Evolutionary conservation across 129 eudicot genomes (phyloP).

Genomic region (Ambrosia artemisiifolia): DNA sequence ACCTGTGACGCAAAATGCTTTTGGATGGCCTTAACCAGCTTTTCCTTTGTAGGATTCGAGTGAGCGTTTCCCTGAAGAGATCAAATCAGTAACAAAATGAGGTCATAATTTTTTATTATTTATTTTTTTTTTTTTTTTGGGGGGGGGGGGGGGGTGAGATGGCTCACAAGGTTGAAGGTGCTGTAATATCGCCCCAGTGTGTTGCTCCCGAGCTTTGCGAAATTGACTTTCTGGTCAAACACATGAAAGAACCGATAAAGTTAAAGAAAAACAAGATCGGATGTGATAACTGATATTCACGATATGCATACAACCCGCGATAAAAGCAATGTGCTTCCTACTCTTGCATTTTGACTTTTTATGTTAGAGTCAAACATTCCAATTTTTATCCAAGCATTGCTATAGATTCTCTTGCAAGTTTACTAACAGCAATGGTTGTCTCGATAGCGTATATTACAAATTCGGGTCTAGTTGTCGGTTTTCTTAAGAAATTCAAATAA

Average conservation of each 20-base stretch:
- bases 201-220: conserved; percentile 70
- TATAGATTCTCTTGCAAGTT: not conserved
- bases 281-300: conserved; percentile 2
- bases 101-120: not conserved
- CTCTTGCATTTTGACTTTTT: conserved; percentile 11
- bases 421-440: not conserved
- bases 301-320: not conserved
- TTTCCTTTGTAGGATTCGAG: conserved; percentile 66
- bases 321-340: not conserved
- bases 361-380: conserved; percentile 15
- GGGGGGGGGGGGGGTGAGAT: not conserved
- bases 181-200: conserved; percentile 82
- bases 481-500: not conserved
- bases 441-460: not conserved
- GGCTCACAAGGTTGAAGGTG: conserved; percentile 73
- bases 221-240: conserved; percentile 60
- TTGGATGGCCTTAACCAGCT: conserved; percentile 61
- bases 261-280: conserved; percentile 5
- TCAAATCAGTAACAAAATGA: not conserved
- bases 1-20: conserved; percentile 97
- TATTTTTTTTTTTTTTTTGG: not conserved
- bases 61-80: conserved; percentile 48
- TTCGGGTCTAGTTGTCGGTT: not conserved
- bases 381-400: not conserved
- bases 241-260: conserved; percentile 5